These are phyloP conservation scores for Saccharomycopsis malanga DNA, from an alignment of 805 yeast genomes.

Conservation along the genomic window DNA sequence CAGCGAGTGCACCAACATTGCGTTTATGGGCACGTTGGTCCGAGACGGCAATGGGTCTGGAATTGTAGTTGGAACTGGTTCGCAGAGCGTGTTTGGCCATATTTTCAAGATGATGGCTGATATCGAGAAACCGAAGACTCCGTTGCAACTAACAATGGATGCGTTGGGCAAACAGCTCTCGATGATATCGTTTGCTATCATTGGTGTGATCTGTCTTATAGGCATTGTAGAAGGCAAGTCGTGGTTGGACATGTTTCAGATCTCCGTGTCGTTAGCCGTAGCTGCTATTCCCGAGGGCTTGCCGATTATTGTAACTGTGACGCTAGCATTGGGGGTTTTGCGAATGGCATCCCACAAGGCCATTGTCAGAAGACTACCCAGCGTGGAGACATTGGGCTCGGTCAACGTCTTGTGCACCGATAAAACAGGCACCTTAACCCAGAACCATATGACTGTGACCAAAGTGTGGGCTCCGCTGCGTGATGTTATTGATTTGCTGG, in stretches of 20 bases:
- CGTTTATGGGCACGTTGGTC: constrained; percentile 96
- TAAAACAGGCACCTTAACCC: constrained; percentile 86
- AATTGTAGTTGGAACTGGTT: constrained; percentile 84
- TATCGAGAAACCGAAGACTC: constrained; percentile 97
- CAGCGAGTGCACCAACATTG: constrained; percentile 67
- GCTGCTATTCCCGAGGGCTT: constrained; percentile 99
- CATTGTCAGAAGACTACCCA: constrained; percentile 87
- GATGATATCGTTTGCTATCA: constrained; percentile 72
- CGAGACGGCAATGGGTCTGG: constrained; percentile 95
- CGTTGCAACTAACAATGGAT: constrained; percentile 93
- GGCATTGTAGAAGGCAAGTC: constrained; percentile 89
- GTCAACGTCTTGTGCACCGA: constrained; percentile 91
- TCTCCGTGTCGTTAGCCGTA: constrained; percentile 93
- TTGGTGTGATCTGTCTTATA: constrained; percentile 84
- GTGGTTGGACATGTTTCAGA: constrained; percentile 97
- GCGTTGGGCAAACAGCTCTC: constrained; percentile 89
- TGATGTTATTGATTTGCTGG: background rate
- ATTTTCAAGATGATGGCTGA: constrained; percentile 93
- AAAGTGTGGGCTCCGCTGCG: constrained; percentile 39
- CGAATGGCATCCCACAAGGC: constrained; percentile 95
- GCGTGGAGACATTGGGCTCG: constrained; percentile 92
- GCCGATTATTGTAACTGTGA: constrained; percentile 96
- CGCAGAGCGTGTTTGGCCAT: constrained; percentile 85
- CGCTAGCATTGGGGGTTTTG: constrained; percentile 90
- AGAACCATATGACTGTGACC: constrained; percentile 85